phyloP scores from a whole-genome alignment of 2,329 filamentous ascomycete genomes.

The Penicillium sp. region DNA sequence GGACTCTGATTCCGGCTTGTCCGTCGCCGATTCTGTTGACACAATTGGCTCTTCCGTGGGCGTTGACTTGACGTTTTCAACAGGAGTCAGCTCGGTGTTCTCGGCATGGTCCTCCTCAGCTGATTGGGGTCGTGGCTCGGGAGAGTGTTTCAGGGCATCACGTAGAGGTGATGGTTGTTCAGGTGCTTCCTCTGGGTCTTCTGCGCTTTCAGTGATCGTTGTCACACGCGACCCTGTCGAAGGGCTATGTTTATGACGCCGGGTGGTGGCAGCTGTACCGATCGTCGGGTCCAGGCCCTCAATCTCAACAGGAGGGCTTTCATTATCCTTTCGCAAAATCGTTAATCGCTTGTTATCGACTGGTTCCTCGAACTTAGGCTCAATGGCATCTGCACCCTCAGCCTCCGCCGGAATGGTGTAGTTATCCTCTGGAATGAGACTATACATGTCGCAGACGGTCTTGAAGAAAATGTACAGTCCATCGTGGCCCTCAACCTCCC shows the following conservation, averaged over 20 bases:
- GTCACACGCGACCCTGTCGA: constrained; percentile 72
- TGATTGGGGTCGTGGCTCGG: constrained; percentile 14
- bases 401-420: constrained; percentile 93
- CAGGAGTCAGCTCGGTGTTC: constrained; percentile 2
- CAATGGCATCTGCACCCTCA: constrained; percentile 64
- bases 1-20: not conserved
- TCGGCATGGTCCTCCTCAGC: constrained; percentile 8
- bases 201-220: constrained; percentile 75
- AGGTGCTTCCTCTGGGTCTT: constrained; percentile 54
- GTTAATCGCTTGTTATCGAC: constrained; percentile 31
- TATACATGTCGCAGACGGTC: constrained; percentile 88
- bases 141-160: constrained; percentile 14
- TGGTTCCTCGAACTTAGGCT: constrained; percentile 20
- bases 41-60: constrained; percentile 2
- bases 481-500: constrained; percentile 84
- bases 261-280: constrained; percentile 63
- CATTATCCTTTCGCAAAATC: constrained; percentile 33
- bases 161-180: constrained; percentile 9
- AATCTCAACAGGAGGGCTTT: constrained; percentile 16
- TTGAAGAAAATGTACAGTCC: constrained; percentile 96
- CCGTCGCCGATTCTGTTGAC: not conserved
- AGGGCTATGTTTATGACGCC: constrained; percentile 75
- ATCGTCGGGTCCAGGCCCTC: constrained; percentile 43
- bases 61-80: constrained; percentile 1
- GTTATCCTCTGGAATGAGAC: constrained; percentile 83